Evolutionary conservation across 2,329 filamentous ascomycete species (phyloP).

Genomic region (Penicillium italicum): DNA sequence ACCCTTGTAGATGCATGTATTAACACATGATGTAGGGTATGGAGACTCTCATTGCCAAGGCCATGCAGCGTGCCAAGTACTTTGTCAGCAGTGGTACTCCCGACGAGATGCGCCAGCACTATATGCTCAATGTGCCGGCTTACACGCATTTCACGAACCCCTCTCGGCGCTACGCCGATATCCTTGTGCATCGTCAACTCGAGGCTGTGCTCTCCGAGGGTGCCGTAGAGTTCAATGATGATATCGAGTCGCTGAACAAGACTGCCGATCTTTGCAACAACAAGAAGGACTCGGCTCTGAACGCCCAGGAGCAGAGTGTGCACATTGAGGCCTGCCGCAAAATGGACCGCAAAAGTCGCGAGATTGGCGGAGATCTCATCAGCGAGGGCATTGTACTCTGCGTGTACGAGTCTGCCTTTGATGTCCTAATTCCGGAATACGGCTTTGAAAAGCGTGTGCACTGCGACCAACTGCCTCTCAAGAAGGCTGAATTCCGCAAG

Average conservation of each 20-base stretch:
- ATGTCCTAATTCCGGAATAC: conserved; percentile 95
- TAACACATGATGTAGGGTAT: conserved; percentile 59
- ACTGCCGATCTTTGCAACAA: conserved; percentile 94
- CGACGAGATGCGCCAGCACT: conserved; percentile 79
- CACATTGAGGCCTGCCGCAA: conserved; percentile 95
- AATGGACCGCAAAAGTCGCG: conserved; percentile 88
- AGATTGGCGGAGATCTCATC: conserved; percentile 85
- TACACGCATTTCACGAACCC: conserved; percentile 99
- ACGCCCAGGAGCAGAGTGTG: conserved; percentile 96
- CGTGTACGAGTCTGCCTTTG: conserved; percentile 97
- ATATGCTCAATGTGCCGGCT: conserved; percentile 83
- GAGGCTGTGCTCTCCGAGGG: conserved; percentile 81
- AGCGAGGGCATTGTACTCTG: conserved; percentile 94
- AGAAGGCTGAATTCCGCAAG: conserved; percentile 99
- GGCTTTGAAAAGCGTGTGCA: conserved; percentile 99
- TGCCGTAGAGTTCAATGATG: conserved; percentile 79
- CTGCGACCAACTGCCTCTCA: conserved; percentile 91
- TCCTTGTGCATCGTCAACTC: conserved; percentile 91
- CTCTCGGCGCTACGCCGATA: conserved; percentile 88
- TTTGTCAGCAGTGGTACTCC: conserved; percentile 75
- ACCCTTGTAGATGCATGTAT: not conserved
- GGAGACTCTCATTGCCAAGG: conserved; percentile 92
- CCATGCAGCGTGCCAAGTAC: conserved; percentile 96
- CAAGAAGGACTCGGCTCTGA: conserved; percentile 98
- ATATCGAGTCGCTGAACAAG: conserved; percentile 83